A percentile compares a stretch with the other conserved stretches of the same genome.
phyloP scores from a whole-genome alignment of 108 stramenopile genomes.

The Heterococcus sp. region DNA sequence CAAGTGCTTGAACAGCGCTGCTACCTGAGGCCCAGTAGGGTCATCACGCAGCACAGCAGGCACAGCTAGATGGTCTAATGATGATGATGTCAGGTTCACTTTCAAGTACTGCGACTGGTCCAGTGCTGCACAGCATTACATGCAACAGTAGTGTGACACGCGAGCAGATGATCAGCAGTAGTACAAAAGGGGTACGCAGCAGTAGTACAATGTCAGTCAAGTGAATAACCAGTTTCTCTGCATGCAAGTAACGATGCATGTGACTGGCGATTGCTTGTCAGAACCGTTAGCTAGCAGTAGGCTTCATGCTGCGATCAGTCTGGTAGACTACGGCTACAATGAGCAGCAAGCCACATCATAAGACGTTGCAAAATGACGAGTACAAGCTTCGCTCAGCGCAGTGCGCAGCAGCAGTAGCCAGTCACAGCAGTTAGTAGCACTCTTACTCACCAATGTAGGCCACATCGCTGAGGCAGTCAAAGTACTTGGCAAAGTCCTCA shows the following conservation, averaged over 20 bases:
- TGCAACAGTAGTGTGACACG: too few relatives aligned
- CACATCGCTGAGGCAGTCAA: slow-evolving; percentile 38
- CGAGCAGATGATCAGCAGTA: too few relatives aligned
- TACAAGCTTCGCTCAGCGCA: neutral
- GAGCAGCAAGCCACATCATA: neutral
- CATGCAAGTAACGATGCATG: too few relatives aligned
- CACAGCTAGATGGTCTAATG: slow-evolving; percentile 11
- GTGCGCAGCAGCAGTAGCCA: neutral
- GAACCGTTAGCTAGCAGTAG: neutral
- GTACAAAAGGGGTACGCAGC: too few relatives aligned
- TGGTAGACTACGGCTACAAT: neutral
- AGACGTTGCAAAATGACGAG: neutral
- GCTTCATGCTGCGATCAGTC: neutral
- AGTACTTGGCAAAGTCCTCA: slow-evolving; percentile 38
- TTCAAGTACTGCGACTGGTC: neutral
- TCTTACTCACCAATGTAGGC: slow-evolving; percentile 10
- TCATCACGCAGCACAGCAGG: slow-evolving; percentile 24
- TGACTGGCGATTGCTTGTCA: neutral
- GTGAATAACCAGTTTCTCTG: too few relatives aligned
- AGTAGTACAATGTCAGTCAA: too few relatives aligned
- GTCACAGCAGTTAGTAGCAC: neutral
- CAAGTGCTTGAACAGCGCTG: neutral
- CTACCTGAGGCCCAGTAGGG: too few relatives aligned
- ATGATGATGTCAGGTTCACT: slow-evolving; percentile 28
- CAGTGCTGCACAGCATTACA: neutral